A percentile compares a stretch with the other conserved stretches of the same genome.
Evolutionary conservation across 2,329 filamentous ascomycete genomes (phyloP).

Genomic region (Epichloe aotearoae): DNA sequence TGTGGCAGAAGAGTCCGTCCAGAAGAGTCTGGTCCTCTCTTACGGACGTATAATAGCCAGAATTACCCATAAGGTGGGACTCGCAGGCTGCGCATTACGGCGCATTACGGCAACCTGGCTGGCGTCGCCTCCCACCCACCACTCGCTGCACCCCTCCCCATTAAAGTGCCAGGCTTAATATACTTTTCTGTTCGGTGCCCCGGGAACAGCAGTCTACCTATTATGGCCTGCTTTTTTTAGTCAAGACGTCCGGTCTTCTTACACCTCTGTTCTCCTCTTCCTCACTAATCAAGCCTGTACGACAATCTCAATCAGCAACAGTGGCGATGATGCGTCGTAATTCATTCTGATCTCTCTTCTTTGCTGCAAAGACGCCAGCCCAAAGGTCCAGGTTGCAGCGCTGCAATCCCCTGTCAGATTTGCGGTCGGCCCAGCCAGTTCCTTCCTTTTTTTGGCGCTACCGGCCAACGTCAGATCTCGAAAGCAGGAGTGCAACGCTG

Average conservation of each 20-base stretch:
- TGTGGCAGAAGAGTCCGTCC: neutral
- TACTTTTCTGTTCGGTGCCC: constrained; percentile 6
- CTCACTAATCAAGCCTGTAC: constrained; percentile 2
- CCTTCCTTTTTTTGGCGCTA: neutral
- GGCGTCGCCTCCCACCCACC: neutral
- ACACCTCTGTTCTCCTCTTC: constrained; percentile 3
- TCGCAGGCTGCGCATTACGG: neutral
- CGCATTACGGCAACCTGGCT: neutral
- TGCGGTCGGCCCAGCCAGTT: constrained; percentile 2
- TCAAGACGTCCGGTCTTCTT: constrained; percentile 3
- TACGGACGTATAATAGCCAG: too few species aligned
- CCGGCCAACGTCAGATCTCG: constrained; percentile 1
- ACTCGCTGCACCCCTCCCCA: neutral
- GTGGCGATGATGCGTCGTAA: constrained; percentile 8
- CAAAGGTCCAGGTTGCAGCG: constrained; percentile 4
- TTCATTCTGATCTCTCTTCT: constrained; percentile 8
- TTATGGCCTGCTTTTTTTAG: constrained; percentile 3
- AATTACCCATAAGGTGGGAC: neutral
- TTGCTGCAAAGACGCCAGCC: constrained; percentile 7
- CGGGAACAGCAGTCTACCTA: constrained; percentile 5
- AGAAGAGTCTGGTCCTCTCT: neutral
- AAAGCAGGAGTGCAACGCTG: neutral
- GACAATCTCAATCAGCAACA: constrained; percentile 3
- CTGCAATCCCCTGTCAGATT: constrained; percentile 7
- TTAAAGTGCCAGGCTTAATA: constrained; percentile 1